phyloP scores from a whole-genome alignment of 1,284 basidiomycete species.

The Prillingera fragicola region DNA sequence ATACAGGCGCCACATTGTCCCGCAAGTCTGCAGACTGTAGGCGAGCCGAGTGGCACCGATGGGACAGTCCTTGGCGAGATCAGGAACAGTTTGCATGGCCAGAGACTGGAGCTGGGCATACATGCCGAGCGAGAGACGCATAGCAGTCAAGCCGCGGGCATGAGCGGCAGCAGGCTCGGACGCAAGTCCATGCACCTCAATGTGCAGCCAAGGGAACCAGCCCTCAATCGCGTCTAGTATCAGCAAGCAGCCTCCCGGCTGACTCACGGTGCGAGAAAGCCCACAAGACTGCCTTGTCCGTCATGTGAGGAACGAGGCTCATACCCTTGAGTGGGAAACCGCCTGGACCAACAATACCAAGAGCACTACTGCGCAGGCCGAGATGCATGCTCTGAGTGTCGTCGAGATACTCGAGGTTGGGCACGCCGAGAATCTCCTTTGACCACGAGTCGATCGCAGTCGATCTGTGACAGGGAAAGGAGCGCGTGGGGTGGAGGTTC shows the following conservation, averaged over 20 bases:
- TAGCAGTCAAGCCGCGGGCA: slow-evolving; percentile 4
- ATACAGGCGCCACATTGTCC: slow-evolving; percentile 4
- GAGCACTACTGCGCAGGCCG: slow-evolving; percentile 1
- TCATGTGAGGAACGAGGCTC: slow-evolving; percentile 3
- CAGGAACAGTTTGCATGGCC: background rate
- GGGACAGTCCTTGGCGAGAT: background rate
- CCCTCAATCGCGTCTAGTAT: slow-evolving; percentile 3
- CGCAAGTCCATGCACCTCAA: slow-evolving; percentile 6
- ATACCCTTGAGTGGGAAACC: background rate
- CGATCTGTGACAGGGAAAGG: too few relatives aligned
- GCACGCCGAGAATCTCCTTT: slow-evolving; percentile 2
- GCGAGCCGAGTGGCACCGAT: background rate
- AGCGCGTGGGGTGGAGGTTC: too few relatives aligned
- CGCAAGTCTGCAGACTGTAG: slow-evolving; percentile 5
- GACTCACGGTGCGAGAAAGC: slow-evolving; percentile 1
- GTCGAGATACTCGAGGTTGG: background rate
- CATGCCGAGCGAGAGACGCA: slow-evolving; percentile 9
- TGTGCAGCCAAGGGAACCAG: slow-evolving; percentile 13
- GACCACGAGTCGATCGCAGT: too few relatives aligned
- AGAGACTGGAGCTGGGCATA: slow-evolving; percentile 2
- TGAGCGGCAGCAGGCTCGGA: background rate
- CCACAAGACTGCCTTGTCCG: slow-evolving; percentile 1
- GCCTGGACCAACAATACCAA: background rate
- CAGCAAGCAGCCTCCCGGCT: background rate
- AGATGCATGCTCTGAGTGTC: slow-evolving; percentile 3